Evolutionary conservation across 1,284 basidiomycete species (phyloP).

Genomic region (Ceratobasidium theobromae): DNA sequence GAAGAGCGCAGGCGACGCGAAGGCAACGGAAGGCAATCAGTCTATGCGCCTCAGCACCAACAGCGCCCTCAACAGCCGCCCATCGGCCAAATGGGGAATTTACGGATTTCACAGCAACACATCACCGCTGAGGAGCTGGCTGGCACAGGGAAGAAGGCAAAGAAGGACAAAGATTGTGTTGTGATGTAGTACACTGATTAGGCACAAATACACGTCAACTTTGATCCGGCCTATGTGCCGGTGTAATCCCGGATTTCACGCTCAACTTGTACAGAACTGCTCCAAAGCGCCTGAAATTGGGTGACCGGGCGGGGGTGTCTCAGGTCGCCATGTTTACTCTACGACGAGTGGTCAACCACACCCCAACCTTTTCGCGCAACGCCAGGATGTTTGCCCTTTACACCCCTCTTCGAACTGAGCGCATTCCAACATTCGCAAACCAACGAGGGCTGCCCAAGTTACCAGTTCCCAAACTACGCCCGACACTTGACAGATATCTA

Average conservation of each 20-base stretch:
- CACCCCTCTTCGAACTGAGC: slow-evolving; percentile 29
- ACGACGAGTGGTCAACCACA: slow-evolving; percentile 3
- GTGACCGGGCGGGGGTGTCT: not conserved
- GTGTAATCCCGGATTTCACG: not conserved
- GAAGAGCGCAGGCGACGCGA: slow-evolving; percentile 16
- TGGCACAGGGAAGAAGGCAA: slow-evolving; percentile 37
- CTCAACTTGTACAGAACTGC: not conserved
- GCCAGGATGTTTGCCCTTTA: slow-evolving; percentile 34
- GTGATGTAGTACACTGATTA: slow-evolving; percentile 53
- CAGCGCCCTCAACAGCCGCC: slow-evolving; percentile 42
- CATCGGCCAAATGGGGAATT: slow-evolving; percentile 34
- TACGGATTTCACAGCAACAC: slow-evolving; percentile 34
- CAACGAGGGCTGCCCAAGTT: slow-evolving; percentile 59
- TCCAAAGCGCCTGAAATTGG: slow-evolving; percentile 24
- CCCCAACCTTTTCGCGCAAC: not conserved
- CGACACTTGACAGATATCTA: slow-evolving; percentile 79
- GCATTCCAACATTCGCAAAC: slow-evolving; percentile 36
- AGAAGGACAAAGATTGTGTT: slow-evolving; percentile 60
- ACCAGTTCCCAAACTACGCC: slow-evolving; percentile 80
- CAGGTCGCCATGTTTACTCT: slow-evolving; percentile 1
- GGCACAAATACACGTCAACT: not conserved
- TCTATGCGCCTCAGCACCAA: slow-evolving; percentile 47
- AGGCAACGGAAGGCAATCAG: not conserved
- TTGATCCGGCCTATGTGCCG: not conserved
- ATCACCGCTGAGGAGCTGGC: slow-evolving; percentile 25